Evolutionary conservation across 1,284 basidiomycete genomes (phyloP), one percentile per base, ranked within the genome.

Genomic region (Cerioporus squamosus): DNA sequence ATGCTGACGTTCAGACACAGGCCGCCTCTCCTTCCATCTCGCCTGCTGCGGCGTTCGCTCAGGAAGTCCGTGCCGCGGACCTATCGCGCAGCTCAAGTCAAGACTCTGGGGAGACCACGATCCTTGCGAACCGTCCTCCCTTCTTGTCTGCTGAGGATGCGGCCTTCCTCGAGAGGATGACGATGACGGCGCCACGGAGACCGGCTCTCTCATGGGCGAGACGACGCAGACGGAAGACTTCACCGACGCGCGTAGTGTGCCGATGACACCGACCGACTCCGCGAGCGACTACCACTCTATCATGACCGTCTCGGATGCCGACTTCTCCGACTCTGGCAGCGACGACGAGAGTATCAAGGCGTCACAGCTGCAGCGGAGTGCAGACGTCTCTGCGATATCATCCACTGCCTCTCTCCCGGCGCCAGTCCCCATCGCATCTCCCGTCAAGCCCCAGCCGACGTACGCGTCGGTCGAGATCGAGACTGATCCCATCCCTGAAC

Each of bases 201-300:
- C 80, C 1, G 86, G 82, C 29, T 83, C 81, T 1, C 82, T 88
- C 58, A 85, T 84, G 6, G 62, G 54, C 44, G 59, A 61, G 54
- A 88, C 90, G 61, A 84, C 84, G 0, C 88, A 91, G 51, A 81
- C 77, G 14, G 92, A 94, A 22, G 90, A 92, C 60, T 97, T 92
- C 69, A 84, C 91, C 22, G 93, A 95, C 70, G 94, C 94, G 2
- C 79, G 86, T 72, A 93, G 88, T 58, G 81, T 80, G 39, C 81
- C 86, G 70, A 78, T 81, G 33, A 90, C 90, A 2, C 88, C 89
- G 55, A 73, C 72, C 14, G 71, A 76, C 49, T 73, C 79, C 57
- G 53, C 82, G 81, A 50, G 90, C 44, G 89, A 93, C 68, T 91
- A 91, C 80, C 88, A 90, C 67, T 91, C 88, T 3, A 79, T 90